Base-by-base conservation (phyloP, 352 stramenopile genomes). In the Globisporangium cederbergense region DNA sequence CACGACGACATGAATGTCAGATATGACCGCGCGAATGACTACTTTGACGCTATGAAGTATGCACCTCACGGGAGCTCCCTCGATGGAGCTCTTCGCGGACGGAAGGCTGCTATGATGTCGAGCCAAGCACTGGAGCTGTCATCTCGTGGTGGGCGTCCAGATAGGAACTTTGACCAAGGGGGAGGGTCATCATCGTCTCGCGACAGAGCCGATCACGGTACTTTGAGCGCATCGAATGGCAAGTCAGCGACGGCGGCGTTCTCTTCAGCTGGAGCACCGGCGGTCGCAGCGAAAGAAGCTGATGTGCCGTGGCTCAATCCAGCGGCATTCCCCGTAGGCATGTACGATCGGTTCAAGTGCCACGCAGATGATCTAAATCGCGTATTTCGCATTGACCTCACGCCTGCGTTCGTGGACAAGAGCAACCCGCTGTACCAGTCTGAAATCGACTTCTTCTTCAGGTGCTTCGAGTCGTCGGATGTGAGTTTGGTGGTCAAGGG, bases 401-500 rank as follows among this genome's bases (percentile, higher is more conserved):
- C 82, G 7, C 75, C 77, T 1, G 78, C 81, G 2, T 89, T 88
- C 36, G 61, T 61, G 36, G 71, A 84, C 34, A 86, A 83, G 55
- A 65, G 64, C 13, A 76, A 65, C 2, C 74, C 73, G 22, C 60
- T 91, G 25, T 81, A 83, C 50, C 80, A 89, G 53, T 73, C 70
- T 0, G 82, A 91, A 50, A 86, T 88, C 56, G 79, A 87, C 53
- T 88, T 88, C 52, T 86, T 84, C 62, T 86, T 83, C 56, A 68
- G 75, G 54, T 90, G 81, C 65, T 91, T 93, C 54, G 82, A 93
- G 59, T 90, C 81, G 16, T 72, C 84, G n/a, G 81, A 89, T 52
- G 84, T 90, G 38, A 93, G 79, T 46, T 64, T 93, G 13, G 77
- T 90, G 14, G 80, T 93, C 30, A 93, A 93, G 58, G 84, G 84